Evolutionary conservation across 1,284 basidiomycete species (phyloP), one percentile per base, ranked within the genome.

Genomic region (Ceratobasidium sp.): DNA sequence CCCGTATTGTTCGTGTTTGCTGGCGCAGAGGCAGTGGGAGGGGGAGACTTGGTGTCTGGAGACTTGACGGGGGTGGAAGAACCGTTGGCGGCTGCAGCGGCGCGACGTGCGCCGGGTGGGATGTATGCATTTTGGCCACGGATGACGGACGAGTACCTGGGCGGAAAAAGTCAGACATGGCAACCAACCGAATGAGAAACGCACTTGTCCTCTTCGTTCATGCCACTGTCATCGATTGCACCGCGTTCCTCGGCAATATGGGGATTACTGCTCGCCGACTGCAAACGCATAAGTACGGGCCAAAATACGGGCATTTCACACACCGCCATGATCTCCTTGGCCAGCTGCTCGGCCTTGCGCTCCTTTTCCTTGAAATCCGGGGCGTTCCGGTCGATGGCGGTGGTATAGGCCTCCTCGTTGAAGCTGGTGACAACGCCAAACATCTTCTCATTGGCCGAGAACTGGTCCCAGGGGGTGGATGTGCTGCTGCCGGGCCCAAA

Each of bases 151-250:
- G 93, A 91, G 77, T 95, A 98, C 77, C 92, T 95, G 74, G 30
- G 68, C 33, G 11, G 33, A 11, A n/a, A n/a, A 11, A 53, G 36
- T 9, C 21, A 25, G 50, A 52, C 30, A n/a, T 33, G 5, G 44
- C 39, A 46, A 56, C 53, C 9, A 21, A 41, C 41, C 7, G 50
- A 30, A 72, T 70, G 72, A 66, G 8, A 53, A 29, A 81, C 84
- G 73, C 74, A 94, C 92, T 93, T 95, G 81, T 98, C 95, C 79
- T 98, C 97, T 79, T 99, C 96, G 76, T 96, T 93, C 69, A 83
- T 77, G 27, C 89, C 87, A 71, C 84, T 87, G 74, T 91, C 90
- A 73, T 89, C 90, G 4, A 80, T 75, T 41, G 72, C 64, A 11
- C 82, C 87, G 71, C 96, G 86, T 79, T 99, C 96, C 78, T 99